A percentile compares a stretch with the other conserved stretches of the same genome.
Evolutionary conservation across 768 basidiomycete genomes (phyloP).

Genomic region (Strobilomyces echinocephalus): DNA sequence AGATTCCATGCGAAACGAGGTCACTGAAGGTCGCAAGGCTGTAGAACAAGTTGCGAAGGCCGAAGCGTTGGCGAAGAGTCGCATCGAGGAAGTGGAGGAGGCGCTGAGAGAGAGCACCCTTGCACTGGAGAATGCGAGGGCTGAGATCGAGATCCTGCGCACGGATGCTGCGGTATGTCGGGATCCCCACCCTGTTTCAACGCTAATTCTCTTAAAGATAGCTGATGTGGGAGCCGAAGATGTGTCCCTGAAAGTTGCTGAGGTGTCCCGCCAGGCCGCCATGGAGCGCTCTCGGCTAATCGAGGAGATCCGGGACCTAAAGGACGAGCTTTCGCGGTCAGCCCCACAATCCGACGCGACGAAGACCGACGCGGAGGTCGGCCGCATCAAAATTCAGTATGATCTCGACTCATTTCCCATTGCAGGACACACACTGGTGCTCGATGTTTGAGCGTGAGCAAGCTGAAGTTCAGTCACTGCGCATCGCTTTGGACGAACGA

Average conservation of each 20-base stretch:
- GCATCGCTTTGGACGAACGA: slow-evolving; percentile 34
- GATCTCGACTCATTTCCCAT: not conserved
- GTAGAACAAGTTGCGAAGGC: slow-evolving; percentile 58
- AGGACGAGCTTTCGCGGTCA: slow-evolving; percentile 37
- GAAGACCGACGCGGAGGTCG: slow-evolving; percentile 21
- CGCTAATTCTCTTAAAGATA: slow-evolving; percentile 20
- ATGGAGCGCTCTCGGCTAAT: slow-evolving; percentile 48
- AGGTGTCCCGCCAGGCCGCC: slow-evolving; percentile 44
- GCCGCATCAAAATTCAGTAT: not conserved
- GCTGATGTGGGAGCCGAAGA: slow-evolving; percentile 51
- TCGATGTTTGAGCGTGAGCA: slow-evolving; percentile 29
- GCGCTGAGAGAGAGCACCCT: slow-evolving; percentile 83
- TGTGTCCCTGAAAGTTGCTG: slow-evolving; percentile 41
- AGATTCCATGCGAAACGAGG: slow-evolving; percentile 64
- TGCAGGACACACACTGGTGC: slow-evolving; percentile 27
- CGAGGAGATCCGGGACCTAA: slow-evolving; percentile 54
- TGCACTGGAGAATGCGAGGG: slow-evolving; percentile 84
- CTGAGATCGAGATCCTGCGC: slow-evolving; percentile 79
- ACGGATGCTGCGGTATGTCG: slow-evolving; percentile 68
- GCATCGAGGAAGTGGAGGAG: slow-evolving; percentile 84
- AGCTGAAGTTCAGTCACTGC: slow-evolving; percentile 30
- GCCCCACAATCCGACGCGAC: slow-evolving; percentile 17
- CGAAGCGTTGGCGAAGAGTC: slow-evolving; percentile 54
- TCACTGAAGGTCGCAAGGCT: slow-evolving; percentile 60
- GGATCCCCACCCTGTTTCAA: not conserved